Evolutionary conservation across 1,139 yeast species (phyloP).

Genomic region (Saccharomycopsis hybrid): DNA sequence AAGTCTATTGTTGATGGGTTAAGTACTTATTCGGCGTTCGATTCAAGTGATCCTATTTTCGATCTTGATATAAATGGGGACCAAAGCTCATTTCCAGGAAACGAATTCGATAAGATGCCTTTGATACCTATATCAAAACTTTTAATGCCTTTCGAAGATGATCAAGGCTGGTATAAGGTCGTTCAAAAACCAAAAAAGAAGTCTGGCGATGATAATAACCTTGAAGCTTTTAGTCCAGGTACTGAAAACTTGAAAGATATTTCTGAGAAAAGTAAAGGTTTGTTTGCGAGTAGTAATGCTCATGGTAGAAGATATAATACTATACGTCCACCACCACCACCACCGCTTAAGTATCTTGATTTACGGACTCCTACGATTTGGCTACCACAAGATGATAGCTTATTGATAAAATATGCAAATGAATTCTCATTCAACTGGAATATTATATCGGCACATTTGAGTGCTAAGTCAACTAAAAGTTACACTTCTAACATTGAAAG

Average conservation of each 20-base stretch:
- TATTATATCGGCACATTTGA: slow-evolving; percentile 74
- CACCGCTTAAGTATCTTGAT: slow-evolving; percentile 52
- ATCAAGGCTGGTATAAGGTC: slow-evolving; percentile 52
- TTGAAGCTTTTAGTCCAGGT: slow-evolving; percentile 26
- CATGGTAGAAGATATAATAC: slow-evolving; percentile 24
- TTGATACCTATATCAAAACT: slow-evolving; percentile 55
- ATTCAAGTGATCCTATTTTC: slow-evolving; percentile 10
- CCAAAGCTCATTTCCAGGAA: slow-evolving; percentile 27
- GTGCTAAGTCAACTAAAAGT: slow-evolving; percentile 55
- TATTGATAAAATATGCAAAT: slow-evolving; percentile 71
- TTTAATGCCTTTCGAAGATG: slow-evolving; percentile 55
- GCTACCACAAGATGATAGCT: slow-evolving; percentile 90
- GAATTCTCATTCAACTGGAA: slow-evolving; percentile 94
- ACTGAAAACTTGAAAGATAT: slow-evolving; percentile 25
- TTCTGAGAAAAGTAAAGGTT: slow-evolving; percentile 18
- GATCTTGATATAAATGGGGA: no score
- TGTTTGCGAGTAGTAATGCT: slow-evolving; percentile 20
- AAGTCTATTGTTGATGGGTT: slow-evolving; percentile 47
- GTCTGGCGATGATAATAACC: no score
- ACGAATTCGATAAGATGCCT: slow-evolving; percentile 24
- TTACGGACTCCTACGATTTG: slow-evolving; percentile 88
- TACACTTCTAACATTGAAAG: slow-evolving; percentile 86
- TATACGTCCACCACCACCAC: slow-evolving; percentile 33
- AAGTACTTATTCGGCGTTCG: slow-evolving; percentile 46
- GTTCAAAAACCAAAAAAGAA: slow-evolving; percentile 45